These are phyloP conservation scores for Phialophora tarda DNA, from an alignment of 2,329 filamentous ascomycete species.

Conservation along the genomic window DNA sequence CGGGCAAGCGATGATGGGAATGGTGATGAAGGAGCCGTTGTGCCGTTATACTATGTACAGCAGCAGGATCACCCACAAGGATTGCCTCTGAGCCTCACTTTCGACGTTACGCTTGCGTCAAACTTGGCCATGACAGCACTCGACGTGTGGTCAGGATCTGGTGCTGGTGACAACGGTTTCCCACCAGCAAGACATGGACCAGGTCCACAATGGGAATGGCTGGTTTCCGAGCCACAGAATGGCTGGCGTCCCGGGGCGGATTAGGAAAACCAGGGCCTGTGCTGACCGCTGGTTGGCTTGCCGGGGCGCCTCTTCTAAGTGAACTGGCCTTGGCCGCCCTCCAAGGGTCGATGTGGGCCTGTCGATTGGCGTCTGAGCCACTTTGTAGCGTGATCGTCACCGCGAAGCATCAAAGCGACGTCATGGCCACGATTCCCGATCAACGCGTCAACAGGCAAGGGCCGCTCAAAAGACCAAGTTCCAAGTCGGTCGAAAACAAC, in stretches of 20 bases:
- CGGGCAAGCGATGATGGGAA: not conserved
- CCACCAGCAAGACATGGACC: not conserved
- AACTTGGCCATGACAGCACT: slow-evolving; percentile 19
- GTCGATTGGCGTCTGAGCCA: slow-evolving; percentile 27
- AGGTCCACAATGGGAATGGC: slow-evolving; percentile 12
- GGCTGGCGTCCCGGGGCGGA: not conserved
- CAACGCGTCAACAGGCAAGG: slow-evolving; percentile 1
- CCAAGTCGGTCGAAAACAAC: not conserved
- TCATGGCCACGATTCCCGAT: slow-evolving; percentile 12
- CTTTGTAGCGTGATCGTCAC: slow-evolving; percentile 19
- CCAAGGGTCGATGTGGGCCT: not conserved
- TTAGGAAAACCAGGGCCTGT: slow-evolving; percentile 9
- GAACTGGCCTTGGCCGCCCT: not conserved
- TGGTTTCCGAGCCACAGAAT: slow-evolving; percentile 8
- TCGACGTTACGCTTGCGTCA: slow-evolving; percentile 25
- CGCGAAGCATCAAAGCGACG: slow-evolving; percentile 6
- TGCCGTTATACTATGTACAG: slow-evolving; percentile 9
- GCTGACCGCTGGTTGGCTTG: slow-evolving; percentile 9
- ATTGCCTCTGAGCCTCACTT: slow-evolving; percentile 16
- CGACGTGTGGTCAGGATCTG: slow-evolving; percentile 24
- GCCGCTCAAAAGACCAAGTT: not conserved
- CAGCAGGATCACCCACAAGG: not conserved
- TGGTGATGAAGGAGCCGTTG: slow-evolving; percentile 11
- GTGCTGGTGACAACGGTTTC: slow-evolving; percentile 14
- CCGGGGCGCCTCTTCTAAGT: not conserved